A percentile compares a stretch with the other conserved stretches of the same genome.
Conservation (phyloP, 306 rosid genomes). For the Coriaria nepalensis region DNA sequence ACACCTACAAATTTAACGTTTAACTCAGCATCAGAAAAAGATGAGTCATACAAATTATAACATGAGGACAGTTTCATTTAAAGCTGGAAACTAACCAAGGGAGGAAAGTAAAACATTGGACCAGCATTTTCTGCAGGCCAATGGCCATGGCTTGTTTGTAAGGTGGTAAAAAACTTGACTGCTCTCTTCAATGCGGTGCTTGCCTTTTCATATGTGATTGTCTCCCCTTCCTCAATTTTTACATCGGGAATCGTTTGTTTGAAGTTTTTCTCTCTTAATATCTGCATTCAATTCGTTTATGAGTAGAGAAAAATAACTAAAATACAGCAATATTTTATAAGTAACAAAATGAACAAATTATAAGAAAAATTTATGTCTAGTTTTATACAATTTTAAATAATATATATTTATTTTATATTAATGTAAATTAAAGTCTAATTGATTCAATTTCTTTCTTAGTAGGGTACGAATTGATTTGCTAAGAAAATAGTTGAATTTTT, state of each 20-base stretch:
- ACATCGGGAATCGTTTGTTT: conserved; percentile 7
- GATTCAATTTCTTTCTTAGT: no score
- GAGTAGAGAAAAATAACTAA: no score
- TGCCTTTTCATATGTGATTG: conserved; percentile 1
- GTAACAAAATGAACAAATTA: no score
- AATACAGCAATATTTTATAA: no score
- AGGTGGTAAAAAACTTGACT: not conserved
- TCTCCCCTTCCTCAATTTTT: conserved; percentile 4
- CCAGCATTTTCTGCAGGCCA: conserved; percentile 15
- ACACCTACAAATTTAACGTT: no score
- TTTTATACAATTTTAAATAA: no score
- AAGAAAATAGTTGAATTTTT: no score
- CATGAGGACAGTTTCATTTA: not conserved
- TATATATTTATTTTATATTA: no score
- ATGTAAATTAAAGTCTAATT: no score
- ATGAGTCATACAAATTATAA: no score
- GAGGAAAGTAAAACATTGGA: conserved; percentile 6
- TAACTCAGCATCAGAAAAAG: not conserved
- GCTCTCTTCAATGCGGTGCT: conserved; percentile 4
- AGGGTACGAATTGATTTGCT: no score
- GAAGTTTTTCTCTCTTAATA: conserved; percentile 10
- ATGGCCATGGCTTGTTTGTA: conserved; percentile 13
- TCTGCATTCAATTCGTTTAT: conserved; percentile 5
- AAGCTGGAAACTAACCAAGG: conserved; percentile 6
- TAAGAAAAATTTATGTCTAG: no score